Evolutionary conservation across 163 green algal species (phyloP), one percentile per base, ranked within the genome.

Genomic region (Chlorella variabilis): DNA sequence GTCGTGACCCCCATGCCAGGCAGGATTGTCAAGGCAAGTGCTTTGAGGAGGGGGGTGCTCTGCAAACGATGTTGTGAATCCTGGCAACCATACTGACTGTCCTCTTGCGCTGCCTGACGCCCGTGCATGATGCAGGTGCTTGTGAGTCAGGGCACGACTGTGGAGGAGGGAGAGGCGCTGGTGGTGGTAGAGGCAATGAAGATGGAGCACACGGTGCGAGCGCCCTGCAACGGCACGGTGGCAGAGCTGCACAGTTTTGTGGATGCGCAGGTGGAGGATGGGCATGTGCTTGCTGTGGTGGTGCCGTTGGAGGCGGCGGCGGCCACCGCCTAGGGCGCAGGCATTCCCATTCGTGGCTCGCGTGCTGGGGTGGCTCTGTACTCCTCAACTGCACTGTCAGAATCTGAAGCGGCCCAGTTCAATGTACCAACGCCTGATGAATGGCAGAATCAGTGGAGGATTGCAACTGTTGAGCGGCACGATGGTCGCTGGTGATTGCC

Each of bases 111-210:
- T 27, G 27, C 25, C 48, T n/a, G 31, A 33, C 51, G 21, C 20
- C 20, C 17, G 1, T 54, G 15, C 31, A 6, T 13, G 8, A 1
- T 41, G 39, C 81, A 81, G 74, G 77, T 85, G 34, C 74, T 76
- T 76, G 71, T 85, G 39, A 34, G 27, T 9, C 34, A 34, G 23
- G 76, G 71, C 1, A 56, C 89, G 45, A 21, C 79, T 29, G 89
- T 91, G 78, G 39, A 83, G 45, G 89, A 93, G 76, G 90, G 89
- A 13, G 45, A 87, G 27, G 29, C 81, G 18, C 79, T 97, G 84
- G 75, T 91, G 76, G 87, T 91, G 33, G 42, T 97, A 61, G 89
- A 97, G 84, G 93, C 94, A 0, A 97, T 97, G 94, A 97, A 97
- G 86, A 97, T 97, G 93, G 92, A 97, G 85, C 90, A 96, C 85